phyloP scores from a whole-genome alignment of 257 asterid genomes.

The Echium plantagineum region DNA sequence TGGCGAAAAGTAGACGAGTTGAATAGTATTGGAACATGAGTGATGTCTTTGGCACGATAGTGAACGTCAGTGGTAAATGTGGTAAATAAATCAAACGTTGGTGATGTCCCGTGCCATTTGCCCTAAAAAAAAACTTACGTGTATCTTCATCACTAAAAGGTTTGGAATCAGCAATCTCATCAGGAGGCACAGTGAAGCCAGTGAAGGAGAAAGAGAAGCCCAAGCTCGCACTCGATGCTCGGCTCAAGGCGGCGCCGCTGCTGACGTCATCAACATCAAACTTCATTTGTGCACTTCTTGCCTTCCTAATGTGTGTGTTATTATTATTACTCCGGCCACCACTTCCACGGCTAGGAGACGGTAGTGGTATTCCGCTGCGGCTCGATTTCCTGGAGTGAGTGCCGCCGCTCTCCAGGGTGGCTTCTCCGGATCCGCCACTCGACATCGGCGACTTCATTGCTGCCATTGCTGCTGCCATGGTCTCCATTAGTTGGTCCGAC shows the following conservation, averaged over 20 bases:
- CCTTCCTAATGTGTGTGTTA: conserved; percentile 60
- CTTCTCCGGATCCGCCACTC: conserved; percentile 15
- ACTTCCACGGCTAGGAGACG: conserved; percentile 59
- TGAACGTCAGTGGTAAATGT: too few relatives aligned
- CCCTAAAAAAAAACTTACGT: conserved; percentile 43
- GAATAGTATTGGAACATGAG: too few relatives aligned
- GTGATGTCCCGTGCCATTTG: too few relatives aligned
- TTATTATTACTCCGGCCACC: conserved; percentile 15
- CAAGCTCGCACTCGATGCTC: conserved; percentile 95
- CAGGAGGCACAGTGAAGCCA: conserved; percentile 78
- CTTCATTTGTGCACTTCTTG: conserved; percentile 87
- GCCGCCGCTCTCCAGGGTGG: conserved; percentile 1
- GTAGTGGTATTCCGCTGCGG: conserved; percentile 29
- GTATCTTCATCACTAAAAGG: conserved; percentile 68
- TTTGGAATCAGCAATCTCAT: conserved; percentile 45
- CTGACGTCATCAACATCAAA: conserved; percentile 69
- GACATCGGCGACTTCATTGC: conserved; percentile 36
- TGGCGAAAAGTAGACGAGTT: too few relatives aligned
- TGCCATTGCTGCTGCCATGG: conserved; percentile 59
- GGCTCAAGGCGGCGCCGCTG: conserved; percentile 89
- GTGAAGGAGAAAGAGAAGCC: conserved; percentile 85
- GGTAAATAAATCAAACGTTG: too few relatives aligned
- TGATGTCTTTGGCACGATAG: too few relatives aligned
- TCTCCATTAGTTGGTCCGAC: conserved; percentile 80
- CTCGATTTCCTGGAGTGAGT: conserved; percentile 64